Base-by-base conservation (phyloP, 78 protist species). In the Dictyostelium brefeldianum region DNA sequence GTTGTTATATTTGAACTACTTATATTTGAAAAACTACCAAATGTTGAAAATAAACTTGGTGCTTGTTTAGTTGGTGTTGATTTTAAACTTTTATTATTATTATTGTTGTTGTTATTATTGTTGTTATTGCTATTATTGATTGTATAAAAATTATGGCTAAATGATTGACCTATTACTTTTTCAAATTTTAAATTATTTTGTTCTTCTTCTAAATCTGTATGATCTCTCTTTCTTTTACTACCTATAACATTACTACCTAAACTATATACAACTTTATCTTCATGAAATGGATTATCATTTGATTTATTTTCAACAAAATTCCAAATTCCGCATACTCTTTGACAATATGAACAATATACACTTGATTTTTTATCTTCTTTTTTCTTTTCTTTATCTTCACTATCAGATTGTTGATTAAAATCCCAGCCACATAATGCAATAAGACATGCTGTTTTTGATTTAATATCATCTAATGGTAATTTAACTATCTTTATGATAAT, bases 381-480 rank as follows among this genome's bases (percentile, higher is more conserved):
- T 64, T 64, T 69, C 4, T 69, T 27, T 69, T 69, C 29, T 15
- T 69, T 69, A 27, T 27, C 47, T 1, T 51, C 9, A 47, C 36
- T 43, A 41, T 50, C 27, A n/a, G 22, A 25, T 48, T 2, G n/a
- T n/a, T 12, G 4, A 57, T 70, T 15, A 84, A 41, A 54, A 74
- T 87, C 92, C 92, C 92, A 87, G 10, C 92, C 92, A 87, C 92
- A 87, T 27, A 87, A 51, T 20, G 92, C 92, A 18, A 87, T 25
- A 17, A 87, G 27, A 64, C 80, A 75, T 29, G 92, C n/a, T 8
- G 36, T 36, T 43, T 69, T 64, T 17, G 74, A 80, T 80, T 80
- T 80, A n/a, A 25, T 31, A 43, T 71, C 56, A 53, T 51, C 41
- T 0, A 48, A 12, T n/a, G 80, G 47, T 53, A 82, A 48, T n/a